Base-by-base conservation (phyloP, 164 flowering plant genomes). In the Aristolochia fimbriata region DNA sequence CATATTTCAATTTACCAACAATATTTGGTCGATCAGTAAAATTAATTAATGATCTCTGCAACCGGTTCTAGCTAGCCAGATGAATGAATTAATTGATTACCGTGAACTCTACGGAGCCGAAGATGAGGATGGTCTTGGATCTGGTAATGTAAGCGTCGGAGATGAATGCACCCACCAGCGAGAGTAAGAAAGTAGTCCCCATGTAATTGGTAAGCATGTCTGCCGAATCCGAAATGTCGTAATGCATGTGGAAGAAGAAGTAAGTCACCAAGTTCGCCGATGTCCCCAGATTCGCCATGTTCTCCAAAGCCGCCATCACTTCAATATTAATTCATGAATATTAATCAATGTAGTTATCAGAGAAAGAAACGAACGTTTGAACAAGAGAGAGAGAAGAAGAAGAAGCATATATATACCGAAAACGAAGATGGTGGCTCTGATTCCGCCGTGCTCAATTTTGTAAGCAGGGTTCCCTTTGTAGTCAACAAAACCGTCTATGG, bases 91-190 rank as follows among this genome's bases (percentile, higher is more conserved):
- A 15, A 47, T n/a, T 14, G 24, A 7, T n/a, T 51, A 61, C 68
- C 47, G 60, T n/a, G 27, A 69, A 60, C 43, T 69, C 72, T 10
- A 64, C 16, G 61, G 27, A 31, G 47, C 72, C 72, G 55, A 69
- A 69, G 57, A 64, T 25, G 1, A 65, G 23, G 1, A 69, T 24
- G 51, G 64, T 65, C 7, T 57, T 60, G 17, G 56, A 57, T 50
- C 68, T 69, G 19, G 62, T 50, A 31, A 56, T 43, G 24, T 64
- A 69, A 33, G 72, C 61, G 61, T 69, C 72, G 52, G 68, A 55
- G 59, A 69, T 55, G 65, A 65, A 65, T 49, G 62, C 68, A 4
- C 68, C 69, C 11, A 65, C 58, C 41, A 70, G 61, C 20, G 69
- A 65, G 13, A 70, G 65, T 0, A 70, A 25, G 63, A 70, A 70